Conservation (phyloP, 2,329 filamentous ascomycete species). For the Colletotrichum costaricense region DNA sequence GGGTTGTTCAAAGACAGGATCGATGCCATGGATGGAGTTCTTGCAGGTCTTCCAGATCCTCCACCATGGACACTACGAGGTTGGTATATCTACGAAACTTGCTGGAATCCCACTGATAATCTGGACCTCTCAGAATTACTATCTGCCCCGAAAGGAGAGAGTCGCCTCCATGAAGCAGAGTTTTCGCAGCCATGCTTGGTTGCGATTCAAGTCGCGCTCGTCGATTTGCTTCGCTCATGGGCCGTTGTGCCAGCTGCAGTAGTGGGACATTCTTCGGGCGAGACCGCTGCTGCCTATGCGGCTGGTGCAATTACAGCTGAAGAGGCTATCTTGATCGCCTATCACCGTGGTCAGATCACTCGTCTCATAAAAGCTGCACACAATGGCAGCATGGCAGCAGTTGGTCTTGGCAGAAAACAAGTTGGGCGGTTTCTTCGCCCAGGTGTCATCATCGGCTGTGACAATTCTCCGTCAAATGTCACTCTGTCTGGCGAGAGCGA, state of each 20-base stretch:
- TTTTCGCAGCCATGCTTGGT: conserved; percentile 57
- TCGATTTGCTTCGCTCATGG: conserved; percentile 47
- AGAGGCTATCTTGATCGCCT: conserved; percentile 48
- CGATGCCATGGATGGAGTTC: conserved; percentile 25
- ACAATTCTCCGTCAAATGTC: conserved; percentile 63
- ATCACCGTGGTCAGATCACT: conserved; percentile 48
- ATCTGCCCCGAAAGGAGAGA: conserved; percentile 16
- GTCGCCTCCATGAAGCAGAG: conserved; percentile 43
- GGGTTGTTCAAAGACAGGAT: conserved; percentile 29
- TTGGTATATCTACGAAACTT: neutral
- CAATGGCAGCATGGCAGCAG: conserved; percentile 66
- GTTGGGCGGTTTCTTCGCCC: conserved; percentile 39
- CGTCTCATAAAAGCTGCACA: conserved; percentile 22
- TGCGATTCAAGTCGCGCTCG: conserved; percentile 61
- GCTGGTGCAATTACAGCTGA: conserved; percentile 42
- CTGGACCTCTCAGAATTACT: conserved; percentile 39
- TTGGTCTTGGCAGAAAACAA: conserved; percentile 54
- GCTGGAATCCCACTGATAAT: conserved; percentile 35
- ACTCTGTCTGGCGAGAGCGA: conserved; percentile 54
- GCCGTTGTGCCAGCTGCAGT: conserved; percentile 45
- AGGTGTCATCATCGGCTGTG: conserved; percentile 53
- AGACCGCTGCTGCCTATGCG: conserved; percentile 54
- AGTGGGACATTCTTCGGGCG: conserved; percentile 52
- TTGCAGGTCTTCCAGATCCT: conserved; percentile 2
- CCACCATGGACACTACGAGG: conserved; percentile 33